Conservation (phyloP, 129 eudicot species). For the Flaveria trinervia region DNA sequence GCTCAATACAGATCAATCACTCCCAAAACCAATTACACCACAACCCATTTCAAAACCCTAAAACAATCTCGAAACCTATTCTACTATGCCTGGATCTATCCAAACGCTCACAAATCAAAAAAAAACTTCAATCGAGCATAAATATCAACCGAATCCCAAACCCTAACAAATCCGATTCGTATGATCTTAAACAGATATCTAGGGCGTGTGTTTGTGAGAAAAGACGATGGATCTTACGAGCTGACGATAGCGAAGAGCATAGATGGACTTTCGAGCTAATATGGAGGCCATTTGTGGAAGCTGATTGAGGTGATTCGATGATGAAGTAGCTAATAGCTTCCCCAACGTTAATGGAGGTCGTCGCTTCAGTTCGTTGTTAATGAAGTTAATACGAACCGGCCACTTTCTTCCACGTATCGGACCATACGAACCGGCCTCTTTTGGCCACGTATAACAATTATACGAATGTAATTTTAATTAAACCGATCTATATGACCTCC, state of each 20-base stretch:
- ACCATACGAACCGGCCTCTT: not conserved
- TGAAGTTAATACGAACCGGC: not conserved
- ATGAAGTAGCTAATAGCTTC: not conserved
- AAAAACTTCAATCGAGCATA: not conserved
- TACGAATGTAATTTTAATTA: no score
- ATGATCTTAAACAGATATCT: constrained; percentile 14
- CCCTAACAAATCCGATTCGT: constrained; percentile 26
- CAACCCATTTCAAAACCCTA: constrained; percentile 25
- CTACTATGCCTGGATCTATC: constrained; percentile 20
- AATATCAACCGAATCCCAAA: not conserved
- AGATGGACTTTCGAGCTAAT: constrained; percentile 79
- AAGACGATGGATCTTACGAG: constrained; percentile 53
- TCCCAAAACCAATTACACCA: not conserved
- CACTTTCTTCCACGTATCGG: not conserved
- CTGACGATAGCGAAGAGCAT: constrained; percentile 68
- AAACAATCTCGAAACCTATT: not conserved
- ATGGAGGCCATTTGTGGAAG: constrained; percentile 63
- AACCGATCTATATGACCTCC: no score
- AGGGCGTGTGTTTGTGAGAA: constrained; percentile 4
- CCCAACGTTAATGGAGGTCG: constrained; percentile 20
- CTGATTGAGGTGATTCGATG: constrained; percentile 22
- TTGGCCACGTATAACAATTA: no score
- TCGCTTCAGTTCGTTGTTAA: constrained; percentile 9
- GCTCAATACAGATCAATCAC: not conserved
- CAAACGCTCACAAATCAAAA: not conserved